Evolutionary conservation across 2,329 filamentous ascomycete genomes (phyloP), one percentile per base, ranked within the genome.

Genomic region (Trichoderma aggressivum): DNA sequence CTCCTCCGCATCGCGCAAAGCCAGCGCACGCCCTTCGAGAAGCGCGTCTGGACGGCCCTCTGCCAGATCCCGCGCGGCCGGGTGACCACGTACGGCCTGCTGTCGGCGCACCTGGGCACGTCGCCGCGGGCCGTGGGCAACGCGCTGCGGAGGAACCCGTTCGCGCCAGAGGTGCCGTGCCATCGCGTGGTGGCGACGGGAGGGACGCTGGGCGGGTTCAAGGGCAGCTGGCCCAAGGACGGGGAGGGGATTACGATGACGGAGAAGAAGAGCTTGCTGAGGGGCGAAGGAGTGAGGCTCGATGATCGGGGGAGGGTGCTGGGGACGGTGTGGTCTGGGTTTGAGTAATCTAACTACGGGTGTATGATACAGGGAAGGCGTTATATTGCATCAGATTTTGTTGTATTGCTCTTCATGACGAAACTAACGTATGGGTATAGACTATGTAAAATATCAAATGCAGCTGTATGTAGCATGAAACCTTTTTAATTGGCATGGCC

Each of bases 101-200:
- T 97, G 67, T 89, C 94, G 0, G 85, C 85, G 10, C 87, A 91
- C 71, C 85, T 95, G 18, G 80, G 84, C 12, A 93, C 92, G 26
- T 93, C 91, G 4, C 91, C 93, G 2, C 86, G 93, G 55, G 93
- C 93, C 0, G 88, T 96, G 6, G 93, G 93, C 18, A 93, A 92
- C 72, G 92, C 92, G 2, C 84, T 97, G 77, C 87, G 91, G 21
- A 84, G 86, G 11, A 97, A 97, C 78, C 93, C 93, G 0, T 97
- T 95, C 76, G 93, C 94, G 16, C 93, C 94, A 0, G 86, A 88
- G 39, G 91, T 95, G 5, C 94, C 93, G 1, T 97, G 93, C 73
- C 93, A 97, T 80, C 87, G 94, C 11, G 91, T 95, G 26, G 87
- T 97, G 60, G 92, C 92, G 7, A 90, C 89, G 53, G 90, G 90